A percentile compares a stretch with the other conserved stretches of the same genome.
Conservation (phyloP, 2,329 filamentous ascomycete species). For the Fusarium sterilihyphosum region DNA sequence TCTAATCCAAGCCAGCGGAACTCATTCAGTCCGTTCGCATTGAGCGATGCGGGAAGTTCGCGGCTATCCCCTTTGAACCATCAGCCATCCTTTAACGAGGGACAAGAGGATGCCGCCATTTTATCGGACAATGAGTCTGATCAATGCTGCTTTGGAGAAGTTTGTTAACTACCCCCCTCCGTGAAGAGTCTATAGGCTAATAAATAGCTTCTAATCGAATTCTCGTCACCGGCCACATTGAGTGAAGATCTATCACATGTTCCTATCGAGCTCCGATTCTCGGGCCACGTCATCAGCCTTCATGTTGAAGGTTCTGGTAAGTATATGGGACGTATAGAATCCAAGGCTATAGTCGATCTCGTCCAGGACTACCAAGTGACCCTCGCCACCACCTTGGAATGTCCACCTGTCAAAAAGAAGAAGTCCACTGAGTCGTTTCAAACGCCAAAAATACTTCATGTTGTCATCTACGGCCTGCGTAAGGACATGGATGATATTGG, state of each 20-base stretch:
- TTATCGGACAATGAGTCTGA: neutral
- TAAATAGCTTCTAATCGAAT: neutral
- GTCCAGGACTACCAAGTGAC: neutral
- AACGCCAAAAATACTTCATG: neutral
- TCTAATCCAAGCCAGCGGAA: neutral
- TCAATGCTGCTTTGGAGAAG: neutral
- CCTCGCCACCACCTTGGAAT: neutral
- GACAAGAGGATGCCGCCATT: neutral
- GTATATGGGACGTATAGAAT: neutral
- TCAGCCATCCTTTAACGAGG: neutral
- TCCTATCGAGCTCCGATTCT: neutral
- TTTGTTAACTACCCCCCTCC: neutral
- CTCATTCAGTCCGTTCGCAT: neutral
- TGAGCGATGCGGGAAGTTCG: neutral
- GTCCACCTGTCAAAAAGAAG: neutral
- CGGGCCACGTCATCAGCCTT: neutral
- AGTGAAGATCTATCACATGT: neutral
- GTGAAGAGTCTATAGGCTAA: neutral
- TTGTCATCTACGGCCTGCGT: neutral
- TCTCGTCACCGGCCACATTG: neutral
- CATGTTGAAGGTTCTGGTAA: neutral
- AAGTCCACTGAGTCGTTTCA: neutral
- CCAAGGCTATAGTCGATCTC: neutral
- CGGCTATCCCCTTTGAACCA: accelerated
- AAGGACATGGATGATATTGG: neutral